Evolutionary conservation across 2,329 filamentous ascomycete species (phyloP).

Genomic region (Graphilbum ipis-grandicollis): DNA sequence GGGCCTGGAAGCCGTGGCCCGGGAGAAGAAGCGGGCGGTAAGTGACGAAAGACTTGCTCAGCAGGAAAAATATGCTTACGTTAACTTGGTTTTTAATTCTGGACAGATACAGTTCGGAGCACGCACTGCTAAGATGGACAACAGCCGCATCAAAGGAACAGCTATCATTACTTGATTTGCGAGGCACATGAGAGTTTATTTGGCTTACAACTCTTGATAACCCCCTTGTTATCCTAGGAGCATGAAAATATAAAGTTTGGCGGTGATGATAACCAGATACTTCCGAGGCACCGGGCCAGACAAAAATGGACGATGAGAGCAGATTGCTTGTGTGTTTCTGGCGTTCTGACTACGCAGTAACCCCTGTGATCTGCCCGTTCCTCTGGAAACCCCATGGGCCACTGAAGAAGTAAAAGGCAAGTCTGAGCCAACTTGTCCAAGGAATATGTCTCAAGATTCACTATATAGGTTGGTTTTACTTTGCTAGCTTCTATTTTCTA

Average conservation of each 20-base stretch:
- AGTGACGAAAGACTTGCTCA: conserved; percentile 13
- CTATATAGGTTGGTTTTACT: too few species aligned
- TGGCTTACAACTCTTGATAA: too few species aligned
- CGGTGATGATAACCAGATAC: conserved; percentile 63
- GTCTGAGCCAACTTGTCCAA: conserved; percentile 16
- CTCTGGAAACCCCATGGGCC: conserved; percentile 12
- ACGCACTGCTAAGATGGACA: conserved; percentile 69
- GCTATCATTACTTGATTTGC: too few species aligned
- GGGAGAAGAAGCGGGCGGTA: conserved; percentile 87
- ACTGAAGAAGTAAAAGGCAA: conserved; percentile 20
- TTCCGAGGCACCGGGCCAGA: conserved; percentile 37
- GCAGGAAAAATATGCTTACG: background rate
- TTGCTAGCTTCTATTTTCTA: too few species aligned
- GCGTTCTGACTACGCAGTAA: conserved; percentile 18
- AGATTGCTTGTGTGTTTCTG: conserved; percentile 29
- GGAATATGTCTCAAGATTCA: conserved; percentile 16
- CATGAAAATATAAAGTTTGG: conserved; percentile 22
- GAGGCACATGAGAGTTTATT: too few species aligned
- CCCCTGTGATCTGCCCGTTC: conserved; percentile 19
- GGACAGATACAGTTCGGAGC: conserved; percentile 64
- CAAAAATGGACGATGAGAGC: conserved; percentile 1
- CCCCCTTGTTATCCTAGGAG: too few species aligned
- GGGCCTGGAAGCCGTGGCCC: conserved; percentile 52
- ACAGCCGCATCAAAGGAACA: conserved; percentile 50
- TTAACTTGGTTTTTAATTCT: background rate